Base-by-base conservation (phyloP, 768 basidiomycete species). In the Hericium rajendrae region DNA sequence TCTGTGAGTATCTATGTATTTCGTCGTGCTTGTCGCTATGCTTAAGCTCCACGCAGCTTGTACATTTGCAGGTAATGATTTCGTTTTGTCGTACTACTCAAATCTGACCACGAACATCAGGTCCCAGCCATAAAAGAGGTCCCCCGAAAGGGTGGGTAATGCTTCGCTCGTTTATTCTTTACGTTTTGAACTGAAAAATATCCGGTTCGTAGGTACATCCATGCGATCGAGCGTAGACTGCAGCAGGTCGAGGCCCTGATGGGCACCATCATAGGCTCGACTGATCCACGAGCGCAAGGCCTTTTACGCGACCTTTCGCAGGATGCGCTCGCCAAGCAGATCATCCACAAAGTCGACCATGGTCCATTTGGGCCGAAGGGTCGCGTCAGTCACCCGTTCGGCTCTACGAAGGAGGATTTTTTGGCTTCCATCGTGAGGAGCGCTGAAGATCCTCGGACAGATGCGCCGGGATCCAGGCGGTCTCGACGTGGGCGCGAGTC, bases 171-270 rank as follows among this genome's bases (percentile, higher is more conserved):
- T 18, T 46, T 40, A 18, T 28, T 18, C 24, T 12, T 6, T 57
- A n/a, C 46, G 16, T 9, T 37, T 51, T 48, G 38, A 32, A 32
- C 32, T 32, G 32, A 32, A 32, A 32, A 8, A 10, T 10, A 40
- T 51, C 32, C 26, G 26, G 13, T 6, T 12, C 18, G 18, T 46
- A 66, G 74, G 24, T 77, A 77, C 65, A 73, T 76, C 57, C 70
- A 73, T 55, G 73, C 73, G 37, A 69, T 76, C 51, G 74, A 76
- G 64, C 69, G 71, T 11, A 69, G 74, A 9, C 64, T 76, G 26
- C 75, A 76, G 60, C 71, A 76, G 49, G 72, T 76, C 54, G 75
- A 77, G 61, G 74, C 74, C 1, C 65, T 76, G 18, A 64, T 77
- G 18, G 76, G 75, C 20, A 70, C 71, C 10, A 69, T 77, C 32